A percentile compares a stretch with the other conserved stretches of the same genome.
phyloP scores from a whole-genome alignment of 2,329 filamentous ascomycete genomes.

The Paraphoma chrysanthemicola region DNA sequence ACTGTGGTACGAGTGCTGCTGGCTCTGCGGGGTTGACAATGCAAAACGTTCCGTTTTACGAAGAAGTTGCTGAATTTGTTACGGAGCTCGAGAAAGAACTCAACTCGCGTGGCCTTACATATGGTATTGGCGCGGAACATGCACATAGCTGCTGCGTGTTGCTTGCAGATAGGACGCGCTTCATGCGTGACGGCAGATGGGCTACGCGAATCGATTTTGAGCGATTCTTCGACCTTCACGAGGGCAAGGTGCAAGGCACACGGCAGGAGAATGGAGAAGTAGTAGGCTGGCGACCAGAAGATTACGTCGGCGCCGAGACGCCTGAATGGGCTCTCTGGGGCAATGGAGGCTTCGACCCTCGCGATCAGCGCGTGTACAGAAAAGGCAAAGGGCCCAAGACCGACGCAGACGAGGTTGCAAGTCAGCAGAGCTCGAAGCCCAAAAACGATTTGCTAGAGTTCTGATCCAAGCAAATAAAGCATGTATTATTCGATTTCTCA shows the following conservation, averaged over 20 bases:
- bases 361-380: slow-evolving; percentile 83
- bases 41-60: slow-evolving; percentile 96
- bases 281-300: slow-evolving; percentile 80
- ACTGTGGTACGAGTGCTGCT: slow-evolving; percentile 88
- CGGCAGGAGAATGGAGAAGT: slow-evolving; percentile 53
- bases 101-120: slow-evolving; percentile 72
- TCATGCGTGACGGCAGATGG: slow-evolving; percentile 80
- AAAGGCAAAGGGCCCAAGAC: slow-evolving; percentile 71
- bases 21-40: slow-evolving; percentile 89
- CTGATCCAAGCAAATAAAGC: background rate
- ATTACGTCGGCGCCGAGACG: slow-evolving; percentile 85
- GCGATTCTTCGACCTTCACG: slow-evolving; percentile 83
- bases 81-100: slow-evolving; percentile 75
- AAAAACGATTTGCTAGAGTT: slow-evolving; percentile 3
- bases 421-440: slow-evolving; percentile 6
- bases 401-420: slow-evolving; percentile 13
- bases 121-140: slow-evolving; percentile 94
- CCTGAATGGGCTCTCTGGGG: slow-evolving; percentile 97
- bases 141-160: slow-evolving; percentile 93
- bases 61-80: slow-evolving; percentile 85
- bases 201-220: slow-evolving; percentile 92
- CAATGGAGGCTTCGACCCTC: slow-evolving; percentile 90
- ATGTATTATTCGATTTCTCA: background rate
- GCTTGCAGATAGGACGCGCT: slow-evolving; percentile 77
- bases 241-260: slow-evolving; percentile 56